phyloP scores from a whole-genome alignment of 768 basidiomycete genomes.

The Scleroderma bovista region DNA sequence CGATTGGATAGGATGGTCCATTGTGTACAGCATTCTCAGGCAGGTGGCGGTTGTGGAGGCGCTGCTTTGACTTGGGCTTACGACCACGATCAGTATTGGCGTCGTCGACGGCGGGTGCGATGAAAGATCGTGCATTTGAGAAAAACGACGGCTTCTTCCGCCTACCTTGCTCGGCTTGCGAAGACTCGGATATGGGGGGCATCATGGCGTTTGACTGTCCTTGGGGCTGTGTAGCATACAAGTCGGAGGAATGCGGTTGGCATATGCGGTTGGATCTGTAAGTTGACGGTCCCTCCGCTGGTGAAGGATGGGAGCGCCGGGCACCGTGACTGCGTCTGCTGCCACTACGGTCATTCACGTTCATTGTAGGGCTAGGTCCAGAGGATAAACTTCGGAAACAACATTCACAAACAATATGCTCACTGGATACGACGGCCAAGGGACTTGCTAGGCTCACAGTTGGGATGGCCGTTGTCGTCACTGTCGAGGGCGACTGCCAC shows the following conservation, averaged over 20 bases:
- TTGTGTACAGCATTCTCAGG: constrained; percentile 14
- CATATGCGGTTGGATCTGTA: constrained; percentile 19
- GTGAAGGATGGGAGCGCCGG: constrained; percentile 13
- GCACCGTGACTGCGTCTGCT: constrained; percentile 14
- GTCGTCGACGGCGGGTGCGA: constrained; percentile 25
- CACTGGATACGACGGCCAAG: background rate
- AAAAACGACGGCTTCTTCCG: constrained; percentile 25
- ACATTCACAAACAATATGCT: background rate
- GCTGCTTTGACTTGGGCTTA: constrained; percentile 25
- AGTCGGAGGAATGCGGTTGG: constrained; percentile 33
- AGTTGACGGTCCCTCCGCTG: background rate
- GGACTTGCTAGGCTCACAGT: background rate
- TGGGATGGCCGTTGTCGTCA: background rate
- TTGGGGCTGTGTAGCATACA: constrained; percentile 15
- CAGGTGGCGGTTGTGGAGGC: constrained; percentile 19
- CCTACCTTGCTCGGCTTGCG: constrained; percentile 20
- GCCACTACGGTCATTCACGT: background rate
- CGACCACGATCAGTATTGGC: constrained; percentile 26
- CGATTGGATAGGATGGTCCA: constrained; percentile 8
- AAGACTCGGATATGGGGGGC: constrained; percentile 16
- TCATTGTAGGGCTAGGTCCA: background rate
- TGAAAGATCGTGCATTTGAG: constrained; percentile 19
- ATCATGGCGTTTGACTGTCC: constrained; percentile 1
- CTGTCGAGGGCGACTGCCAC: background rate
- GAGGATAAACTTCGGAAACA: background rate